Evolutionary conservation across 2,329 filamentous ascomycete genomes (phyloP).

Genomic region (Biscogniauxia mediterranea): DNA sequence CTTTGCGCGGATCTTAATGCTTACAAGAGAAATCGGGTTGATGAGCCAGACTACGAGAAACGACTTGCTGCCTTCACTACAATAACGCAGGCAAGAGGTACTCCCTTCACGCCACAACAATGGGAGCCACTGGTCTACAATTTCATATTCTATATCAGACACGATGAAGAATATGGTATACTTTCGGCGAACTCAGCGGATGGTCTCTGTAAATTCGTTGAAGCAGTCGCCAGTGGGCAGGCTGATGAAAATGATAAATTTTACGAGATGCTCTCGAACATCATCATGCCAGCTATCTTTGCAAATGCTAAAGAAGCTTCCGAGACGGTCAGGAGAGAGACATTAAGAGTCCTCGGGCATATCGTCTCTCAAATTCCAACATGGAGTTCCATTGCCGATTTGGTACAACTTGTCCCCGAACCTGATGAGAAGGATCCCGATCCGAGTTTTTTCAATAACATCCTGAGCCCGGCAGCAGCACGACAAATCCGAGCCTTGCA

Average conservation of each 20-base stretch:
- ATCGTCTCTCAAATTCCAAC: conserved; percentile 68
- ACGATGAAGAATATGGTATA: conserved; percentile 86
- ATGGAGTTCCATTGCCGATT: conserved; percentile 71
- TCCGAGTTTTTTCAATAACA: conserved; percentile 84
- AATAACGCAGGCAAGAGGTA: conserved; percentile 64
- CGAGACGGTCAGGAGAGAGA: conserved; percentile 81
- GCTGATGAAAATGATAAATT: conserved; percentile 47
- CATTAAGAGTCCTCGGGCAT: conserved; percentile 74
- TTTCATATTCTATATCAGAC: conserved; percentile 79
- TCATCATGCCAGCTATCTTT: conserved; percentile 75
- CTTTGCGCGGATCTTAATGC: conserved; percentile 82
- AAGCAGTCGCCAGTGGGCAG: conserved; percentile 52
- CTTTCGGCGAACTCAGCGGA: conserved; percentile 78
- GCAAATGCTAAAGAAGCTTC: conserved; percentile 74
- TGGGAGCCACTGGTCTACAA: conserved; percentile 91
- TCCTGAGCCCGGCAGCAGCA: conserved; percentile 85
- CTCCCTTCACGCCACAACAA: conserved; percentile 63
- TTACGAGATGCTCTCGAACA: conserved; percentile 56
- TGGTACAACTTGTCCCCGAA: conserved; percentile 64
- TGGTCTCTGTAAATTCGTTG: conserved; percentile 74
- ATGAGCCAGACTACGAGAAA: conserved; percentile 84
- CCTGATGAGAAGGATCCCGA: conserved; percentile 63
- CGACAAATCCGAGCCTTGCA: conserved; percentile 81
- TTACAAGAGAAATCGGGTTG: conserved; percentile 67
- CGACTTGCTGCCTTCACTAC: conserved; percentile 73